Conservation (phyloP, 2,329 filamentous ascomycete genomes). For the Colletotrichum horii region DNA sequence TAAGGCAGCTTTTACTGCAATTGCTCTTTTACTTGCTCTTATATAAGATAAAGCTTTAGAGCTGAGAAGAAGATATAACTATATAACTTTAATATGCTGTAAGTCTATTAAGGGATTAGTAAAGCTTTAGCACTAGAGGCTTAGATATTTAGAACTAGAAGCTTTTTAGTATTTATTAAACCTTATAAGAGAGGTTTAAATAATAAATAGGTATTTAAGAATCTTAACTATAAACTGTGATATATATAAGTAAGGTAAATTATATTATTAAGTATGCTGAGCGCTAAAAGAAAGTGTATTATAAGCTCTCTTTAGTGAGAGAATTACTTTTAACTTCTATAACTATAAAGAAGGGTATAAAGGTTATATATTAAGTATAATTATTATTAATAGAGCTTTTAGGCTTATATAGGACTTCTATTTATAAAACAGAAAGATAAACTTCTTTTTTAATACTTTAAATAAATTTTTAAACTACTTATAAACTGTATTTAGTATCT, state of each 20-base stretch:
- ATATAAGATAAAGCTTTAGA: not conserved
- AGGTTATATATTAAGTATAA: not conserved
- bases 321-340: not conserved
- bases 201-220: not conserved
- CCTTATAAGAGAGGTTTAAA: not conserved
- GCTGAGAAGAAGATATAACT: not conserved
- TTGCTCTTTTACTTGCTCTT: rapidly evolving
- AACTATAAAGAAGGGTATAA: not conserved
- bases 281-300: not conserved
- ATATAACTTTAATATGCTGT: no score
- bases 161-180: not conserved
- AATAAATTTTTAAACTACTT: no score
- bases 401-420: not conserved
- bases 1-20: not conserved
- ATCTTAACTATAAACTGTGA: not conserved
- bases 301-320: not conserved
- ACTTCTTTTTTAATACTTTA: not conserved
- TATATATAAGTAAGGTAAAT: not conserved
- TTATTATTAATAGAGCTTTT: not conserved
- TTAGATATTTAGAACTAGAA: not conserved
- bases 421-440: not conserved
- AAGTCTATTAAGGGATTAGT: not conserved
- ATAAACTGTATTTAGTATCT: no score
- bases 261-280: not conserved
- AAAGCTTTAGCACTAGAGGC: not conserved